Percentiles rank a stretch among this genome's conserved stretches.
These are phyloP conservation scores for Psilocybe subaeruginosa DNA, from an alignment of 768 basidiomycete species.

Conservation along the genomic window DNA sequence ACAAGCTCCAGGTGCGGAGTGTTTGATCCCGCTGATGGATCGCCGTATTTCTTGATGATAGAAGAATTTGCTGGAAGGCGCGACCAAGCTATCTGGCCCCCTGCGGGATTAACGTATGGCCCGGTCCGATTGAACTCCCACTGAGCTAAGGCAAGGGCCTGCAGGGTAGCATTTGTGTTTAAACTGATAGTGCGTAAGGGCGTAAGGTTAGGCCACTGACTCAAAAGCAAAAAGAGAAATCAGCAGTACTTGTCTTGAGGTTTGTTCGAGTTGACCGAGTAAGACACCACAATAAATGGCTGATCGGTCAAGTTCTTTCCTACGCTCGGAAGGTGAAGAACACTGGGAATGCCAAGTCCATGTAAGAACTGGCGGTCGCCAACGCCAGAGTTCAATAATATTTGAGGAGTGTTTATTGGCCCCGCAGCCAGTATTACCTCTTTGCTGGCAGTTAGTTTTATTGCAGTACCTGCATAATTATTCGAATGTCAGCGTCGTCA, in stretches of 20 bases:
- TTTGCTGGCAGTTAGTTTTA: conserved; percentile 38
- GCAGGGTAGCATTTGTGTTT: not conserved
- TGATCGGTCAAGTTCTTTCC: conserved; percentile 23
- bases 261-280: conserved; percentile 8
- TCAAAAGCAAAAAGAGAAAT: too few relatives aligned
- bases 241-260: conserved; percentile 1
- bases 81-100: not conserved
- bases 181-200: not conserved
- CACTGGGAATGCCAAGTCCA: conserved; percentile 8
- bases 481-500: too few relatives aligned
- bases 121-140: not conserved
- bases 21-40: not conserved
- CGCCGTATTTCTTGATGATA: not conserved
- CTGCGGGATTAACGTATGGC: not conserved
- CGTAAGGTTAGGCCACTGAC: not conserved
- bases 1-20: not conserved
- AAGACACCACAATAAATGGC: not conserved
- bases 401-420: conserved; percentile 18
- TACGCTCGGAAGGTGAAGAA: conserved; percentile 20
- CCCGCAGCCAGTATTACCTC: conserved; percentile 30
- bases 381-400: conserved; percentile 25
- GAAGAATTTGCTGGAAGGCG: not conserved
- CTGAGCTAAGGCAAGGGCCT: not conserved
- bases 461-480: not conserved
- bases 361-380: conserved; percentile 16